phyloP scores from a whole-genome alignment of 1,139 yeast genomes.

The Hemisphaericaspora subhashii region DNA sequence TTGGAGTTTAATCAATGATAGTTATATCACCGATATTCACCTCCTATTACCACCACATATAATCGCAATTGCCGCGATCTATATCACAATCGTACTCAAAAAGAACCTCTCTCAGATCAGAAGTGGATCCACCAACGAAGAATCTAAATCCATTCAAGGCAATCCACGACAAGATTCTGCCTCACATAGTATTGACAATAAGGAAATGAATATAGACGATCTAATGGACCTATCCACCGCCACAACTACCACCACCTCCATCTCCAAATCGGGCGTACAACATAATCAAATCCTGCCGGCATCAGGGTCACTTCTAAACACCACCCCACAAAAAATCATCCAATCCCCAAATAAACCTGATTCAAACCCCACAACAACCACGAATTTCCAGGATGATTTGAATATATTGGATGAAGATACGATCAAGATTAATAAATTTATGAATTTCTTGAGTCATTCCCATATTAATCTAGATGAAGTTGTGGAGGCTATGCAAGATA shows the following conservation, averaged over 20 bases:
- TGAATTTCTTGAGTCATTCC: constrained; percentile 68
- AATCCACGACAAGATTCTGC: too few relatives aligned
- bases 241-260: constrained; percentile 1
- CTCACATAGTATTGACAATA: constrained; percentile 4
- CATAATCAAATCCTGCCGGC: background rate
- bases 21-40: constrained; percentile 84
- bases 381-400: constrained; percentile 27
- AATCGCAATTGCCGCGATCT: constrained; percentile 81
- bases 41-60: constrained; percentile 86
- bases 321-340: background rate
- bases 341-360: background rate
- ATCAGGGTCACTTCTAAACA: background rate
- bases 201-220: constrained; percentile 40
- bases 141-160: too few relatives aligned
- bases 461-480: constrained; percentile 76
- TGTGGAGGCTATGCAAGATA: constrained; percentile 78
- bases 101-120: constrained; percentile 28
- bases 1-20: constrained; percentile 90
- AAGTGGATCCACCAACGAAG: constrained; percentile 14
- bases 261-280: too few relatives aligned
- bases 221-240: constrained; percentile 30
- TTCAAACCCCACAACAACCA: constrained; percentile 2
- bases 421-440: constrained; percentile 51
- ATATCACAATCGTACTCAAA: constrained; percentile 65
- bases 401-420: constrained; percentile 37